A percentile compares a stretch with the other conserved stretches of the same genome.
phyloP scores from a whole-genome alignment of 805 yeast genomes.

The Saccharomycopsis sp. region DNA sequence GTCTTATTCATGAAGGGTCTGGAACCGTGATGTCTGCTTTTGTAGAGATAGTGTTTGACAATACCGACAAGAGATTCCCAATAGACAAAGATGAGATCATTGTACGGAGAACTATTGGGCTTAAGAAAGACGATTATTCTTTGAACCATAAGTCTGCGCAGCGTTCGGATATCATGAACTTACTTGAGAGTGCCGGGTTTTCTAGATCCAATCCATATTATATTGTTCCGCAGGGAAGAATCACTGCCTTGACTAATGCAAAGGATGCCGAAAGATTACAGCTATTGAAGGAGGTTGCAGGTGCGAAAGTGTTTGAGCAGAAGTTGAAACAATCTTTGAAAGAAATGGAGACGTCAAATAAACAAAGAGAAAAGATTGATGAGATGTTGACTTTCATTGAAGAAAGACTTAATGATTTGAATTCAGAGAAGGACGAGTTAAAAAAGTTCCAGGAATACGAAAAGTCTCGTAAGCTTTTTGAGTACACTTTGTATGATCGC shows the following conservation, averaged over 20 bases:
- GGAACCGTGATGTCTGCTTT: slow-evolving; percentile 88
- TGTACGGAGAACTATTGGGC: slow-evolving; percentile 85
- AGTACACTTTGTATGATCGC: slow-evolving; percentile 69
- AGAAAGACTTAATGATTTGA: slow-evolving; percentile 62
- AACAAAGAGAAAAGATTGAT: slow-evolving; percentile 64
- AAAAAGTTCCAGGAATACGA: slow-evolving; percentile 63
- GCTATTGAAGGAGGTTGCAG: slow-evolving; percentile 86
- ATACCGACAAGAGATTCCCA: slow-evolving; percentile 69
- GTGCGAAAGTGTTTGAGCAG: slow-evolving; percentile 84
- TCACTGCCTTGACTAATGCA: slow-evolving; percentile 82
- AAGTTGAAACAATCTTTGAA: slow-evolving; percentile 71
- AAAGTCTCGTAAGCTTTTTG: slow-evolving; percentile 60
- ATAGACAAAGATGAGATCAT: slow-evolving; percentile 60
- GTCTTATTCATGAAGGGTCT: slow-evolving; percentile 84
- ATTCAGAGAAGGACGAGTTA: slow-evolving; percentile 71
- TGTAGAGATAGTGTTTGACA: slow-evolving; percentile 86
- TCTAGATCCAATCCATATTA: slow-evolving; percentile 87
- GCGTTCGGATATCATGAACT: slow-evolving; percentile 70
- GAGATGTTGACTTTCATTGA: slow-evolving; percentile 66
- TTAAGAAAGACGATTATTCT: slow-evolving; percentile 86
- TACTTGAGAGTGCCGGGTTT: slow-evolving; percentile 88
- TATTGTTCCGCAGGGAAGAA: slow-evolving; percentile 94
- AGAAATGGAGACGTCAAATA: slow-evolving; percentile 69
- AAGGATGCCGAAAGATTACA: slow-evolving; percentile 76
- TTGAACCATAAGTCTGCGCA: slow-evolving; percentile 75